Percentiles rank a stretch among this genome's conserved stretches.
Conservation (phyloP, 148 eudicot species). For the Suaeda aralocaspica region DNA sequence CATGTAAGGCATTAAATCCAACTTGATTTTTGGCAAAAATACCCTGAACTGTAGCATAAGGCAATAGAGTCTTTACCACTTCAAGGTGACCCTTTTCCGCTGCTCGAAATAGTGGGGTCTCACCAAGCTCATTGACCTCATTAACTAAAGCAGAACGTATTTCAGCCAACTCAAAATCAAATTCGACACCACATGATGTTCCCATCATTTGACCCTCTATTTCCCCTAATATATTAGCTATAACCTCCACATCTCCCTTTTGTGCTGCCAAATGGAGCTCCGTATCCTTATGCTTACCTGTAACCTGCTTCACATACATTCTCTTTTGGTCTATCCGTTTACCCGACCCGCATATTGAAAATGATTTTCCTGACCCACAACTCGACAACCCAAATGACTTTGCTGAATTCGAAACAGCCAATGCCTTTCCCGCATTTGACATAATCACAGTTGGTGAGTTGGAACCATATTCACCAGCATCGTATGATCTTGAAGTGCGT, state of each 20-base stretch:
- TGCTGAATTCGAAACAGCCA: slow-evolving; percentile 26
- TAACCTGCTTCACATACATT: slow-evolving; percentile 82
- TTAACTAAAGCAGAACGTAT: slow-evolving; percentile 56
- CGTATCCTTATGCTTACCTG: slow-evolving; percentile 71
- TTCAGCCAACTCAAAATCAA: slow-evolving; percentile 57
- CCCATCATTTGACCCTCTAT: slow-evolving; percentile 60
- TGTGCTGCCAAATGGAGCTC: slow-evolving; percentile 70
- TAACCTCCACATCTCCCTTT: slow-evolving; percentile 51
- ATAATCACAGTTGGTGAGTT: slow-evolving; percentile 19
- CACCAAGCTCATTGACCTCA: slow-evolving; percentile 76
- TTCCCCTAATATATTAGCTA: slow-evolving; percentile 48
- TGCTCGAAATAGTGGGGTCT: slow-evolving; percentile 63
- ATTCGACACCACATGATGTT: slow-evolving; percentile 46
- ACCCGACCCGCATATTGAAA: slow-evolving; percentile 37
- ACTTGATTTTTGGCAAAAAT: slow-evolving; percentile 49
- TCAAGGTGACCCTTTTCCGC: slow-evolving; percentile 62
- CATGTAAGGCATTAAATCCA: slow-evolving; percentile 60
- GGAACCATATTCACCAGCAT: background rate
- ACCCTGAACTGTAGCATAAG: slow-evolving; percentile 50
- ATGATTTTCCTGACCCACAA: slow-evolving; percentile 49
- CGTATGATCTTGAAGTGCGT: slow-evolving; percentile 1
- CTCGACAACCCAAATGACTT: slow-evolving; percentile 29
- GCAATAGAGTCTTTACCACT: slow-evolving; percentile 53
- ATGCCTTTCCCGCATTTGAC: slow-evolving; percentile 25
- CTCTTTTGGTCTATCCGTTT: slow-evolving; percentile 49